Conservation (phyloP, 129 eudicot species). For the Saussurea involucrata region DNA sequence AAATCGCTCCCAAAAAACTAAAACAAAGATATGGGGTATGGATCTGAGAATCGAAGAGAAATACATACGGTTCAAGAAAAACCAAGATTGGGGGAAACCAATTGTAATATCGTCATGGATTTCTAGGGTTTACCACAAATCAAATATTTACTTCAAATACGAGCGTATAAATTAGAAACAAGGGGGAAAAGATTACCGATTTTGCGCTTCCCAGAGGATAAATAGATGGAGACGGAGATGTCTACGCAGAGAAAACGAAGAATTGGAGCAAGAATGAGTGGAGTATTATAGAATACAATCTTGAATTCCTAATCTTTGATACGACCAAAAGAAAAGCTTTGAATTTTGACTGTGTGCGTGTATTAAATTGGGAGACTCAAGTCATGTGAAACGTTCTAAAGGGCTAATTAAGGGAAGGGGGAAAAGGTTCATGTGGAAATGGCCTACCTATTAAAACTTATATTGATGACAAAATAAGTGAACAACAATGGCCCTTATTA, state of each 20-base stretch:
- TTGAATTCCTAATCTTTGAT: constrained; percentile 8
- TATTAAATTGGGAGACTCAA: constrained; percentile 7
- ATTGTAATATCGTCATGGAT: not conserved
- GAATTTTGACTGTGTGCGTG: constrained; percentile 12
- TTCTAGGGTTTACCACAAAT: constrained; percentile 13
- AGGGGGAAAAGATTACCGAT: not conserved
- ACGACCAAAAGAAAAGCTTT: not conserved
- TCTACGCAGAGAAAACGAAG: not conserved
- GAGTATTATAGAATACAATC: constrained; percentile 6
- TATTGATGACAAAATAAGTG: not conserved
- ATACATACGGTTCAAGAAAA: not conserved
- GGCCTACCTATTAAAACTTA: not conserved
- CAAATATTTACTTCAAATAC: not conserved
- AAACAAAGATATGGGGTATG: not conserved
- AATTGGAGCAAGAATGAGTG: not conserved
- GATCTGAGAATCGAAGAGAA: not conserved
- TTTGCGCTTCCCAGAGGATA: not conserved
- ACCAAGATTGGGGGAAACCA: not conserved
- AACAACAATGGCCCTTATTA: not conserved
- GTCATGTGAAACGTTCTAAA: constrained; percentile 7
- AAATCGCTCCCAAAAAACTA: constrained; percentile 6
- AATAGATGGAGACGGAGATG: not conserved
- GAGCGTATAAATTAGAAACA: not conserved
- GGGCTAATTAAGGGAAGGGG: not conserved
- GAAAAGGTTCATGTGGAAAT: not conserved